Evolutionary conservation across 139 green algal species (phyloP), one percentile per base, ranked within the genome.

Genomic region (Closterium sp.): DNA sequence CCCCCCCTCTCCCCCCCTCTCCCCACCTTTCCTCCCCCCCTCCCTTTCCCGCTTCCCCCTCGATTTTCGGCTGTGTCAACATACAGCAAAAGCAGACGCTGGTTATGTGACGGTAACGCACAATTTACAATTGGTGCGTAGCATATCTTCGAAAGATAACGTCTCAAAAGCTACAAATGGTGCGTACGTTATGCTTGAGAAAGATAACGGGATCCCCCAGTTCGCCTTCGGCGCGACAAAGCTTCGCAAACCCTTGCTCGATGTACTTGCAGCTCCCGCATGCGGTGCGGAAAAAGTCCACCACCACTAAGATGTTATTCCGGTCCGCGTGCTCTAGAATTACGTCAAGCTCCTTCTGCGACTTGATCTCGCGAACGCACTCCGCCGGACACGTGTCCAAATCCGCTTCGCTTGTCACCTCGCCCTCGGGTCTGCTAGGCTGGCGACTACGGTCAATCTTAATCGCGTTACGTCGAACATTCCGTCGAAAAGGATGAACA

Each of bases 261-360:
- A 96, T 94, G 90, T 96, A 96, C 45, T 94, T 94, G 92, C 95
- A 96, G 19, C 92, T 90, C 28, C 95, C 95, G 86, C 95, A 96
- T 4, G 92, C 88, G n/a, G 95, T 96, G 42, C 87, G 93, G 89
- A 92, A 96, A 21, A 95, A 96, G 62, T 96, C 95, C 17, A 96
- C 91, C 0, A 96, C 92, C 45, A 96, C 93, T 17, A 96, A 70
- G 2, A 27, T 22, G 30, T 85, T 85, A 22, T 31, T 21, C 29
- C 73, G 21, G 30, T 30, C 31, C 28, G 88, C 73, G 30, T 91
- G 88, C 70, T 29, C 88, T 22, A 91, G 31, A 22, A 84, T 84
- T 4, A 87, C 28, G 73, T 91, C 88, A 27, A 91, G 31, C 32
- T 91, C 88, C 73, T 24, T 31, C 17, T 31, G 88, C 28, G 88